Evolutionary conservation across 495 filamentous ascomycete genomes (phyloP).

Genomic region (Hyaloscypha variabilis): DNA sequence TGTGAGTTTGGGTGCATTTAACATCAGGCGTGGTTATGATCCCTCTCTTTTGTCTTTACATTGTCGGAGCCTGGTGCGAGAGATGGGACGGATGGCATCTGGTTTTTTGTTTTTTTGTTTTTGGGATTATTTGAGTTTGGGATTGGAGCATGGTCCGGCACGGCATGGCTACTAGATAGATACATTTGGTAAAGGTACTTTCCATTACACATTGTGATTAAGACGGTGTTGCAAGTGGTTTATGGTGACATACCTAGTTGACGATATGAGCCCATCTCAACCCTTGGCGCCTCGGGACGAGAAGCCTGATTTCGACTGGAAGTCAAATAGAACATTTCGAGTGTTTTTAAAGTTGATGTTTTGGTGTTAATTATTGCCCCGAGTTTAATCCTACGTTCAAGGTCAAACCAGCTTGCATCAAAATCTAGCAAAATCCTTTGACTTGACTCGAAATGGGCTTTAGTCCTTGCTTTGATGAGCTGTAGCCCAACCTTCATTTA

Average conservation of each 20-base stretch:
- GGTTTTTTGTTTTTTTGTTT: neutral
- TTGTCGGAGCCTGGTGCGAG: neutral
- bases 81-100: neutral
- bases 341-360: too few relatives aligned
- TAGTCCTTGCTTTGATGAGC: too few relatives aligned
- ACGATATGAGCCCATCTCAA: neutral
- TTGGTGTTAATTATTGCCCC: too few relatives aligned
- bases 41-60: neutral
- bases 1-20: constrained; percentile 41
- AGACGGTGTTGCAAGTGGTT: neutral
- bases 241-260: neutral
- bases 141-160: neutral
- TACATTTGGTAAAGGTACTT: neutral
- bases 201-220: neutral
- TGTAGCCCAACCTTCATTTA: too few relatives aligned
- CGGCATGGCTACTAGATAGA: neutral
- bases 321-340: too few relatives aligned
- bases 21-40: neutral
- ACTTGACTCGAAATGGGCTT: too few relatives aligned
- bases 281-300: too few relatives aligned
- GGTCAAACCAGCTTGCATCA: too few relatives aligned
- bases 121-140: neutral
- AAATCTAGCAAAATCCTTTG: too few relatives aligned
- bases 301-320: too few relatives aligned
- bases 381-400: too few relatives aligned